phyloP scores from a whole-genome alignment of 192 early-diverging fungal species.

The Pilaira anomala region DNA sequence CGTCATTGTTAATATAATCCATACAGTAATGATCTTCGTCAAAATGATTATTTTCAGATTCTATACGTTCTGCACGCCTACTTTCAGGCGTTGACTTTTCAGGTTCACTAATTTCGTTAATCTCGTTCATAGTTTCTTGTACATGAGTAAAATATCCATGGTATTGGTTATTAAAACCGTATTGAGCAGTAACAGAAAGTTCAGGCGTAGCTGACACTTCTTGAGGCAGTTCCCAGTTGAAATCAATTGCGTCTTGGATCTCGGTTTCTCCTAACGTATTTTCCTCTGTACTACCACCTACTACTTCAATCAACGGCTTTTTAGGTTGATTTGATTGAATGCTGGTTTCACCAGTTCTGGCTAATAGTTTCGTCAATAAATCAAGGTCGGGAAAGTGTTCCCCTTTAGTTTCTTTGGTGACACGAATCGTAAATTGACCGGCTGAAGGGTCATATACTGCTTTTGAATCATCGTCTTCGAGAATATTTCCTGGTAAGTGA shows the following conservation, averaged over 20 bases:
- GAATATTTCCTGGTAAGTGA: slow-evolving; percentile 72
- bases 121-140: slow-evolving; percentile 68
- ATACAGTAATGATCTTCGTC: slow-evolving; percentile 88
- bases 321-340: slow-evolving; percentile 28
- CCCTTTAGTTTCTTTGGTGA: slow-evolving; percentile 81
- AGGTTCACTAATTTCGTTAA: slow-evolving; percentile 57
- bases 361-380: slow-evolving; percentile 82
- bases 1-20: slow-evolving; percentile 85
- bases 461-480: slow-evolving; percentile 82
- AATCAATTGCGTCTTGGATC: slow-evolving; percentile 50
- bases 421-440: slow-evolving; percentile 66
- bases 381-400: slow-evolving; percentile 86
- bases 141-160: slow-evolving; percentile 72
- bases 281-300: slow-evolving; percentile 39
- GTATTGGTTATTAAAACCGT: slow-evolving; percentile 92
- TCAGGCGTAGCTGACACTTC: slow-evolving; percentile 40
- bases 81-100: slow-evolving; percentile 51
- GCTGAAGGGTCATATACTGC: slow-evolving; percentile 76
- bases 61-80: slow-evolving; percentile 60
- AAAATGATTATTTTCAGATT: slow-evolving; percentile 81
- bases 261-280: slow-evolving; percentile 2
- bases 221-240: slow-evolving; percentile 90
- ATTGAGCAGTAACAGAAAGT: slow-evolving; percentile 36
- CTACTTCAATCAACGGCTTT: slow-evolving; percentile 63
- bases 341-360: slow-evolving; percentile 47